Evolutionary conservation across 2,329 filamentous ascomycete species (phyloP).

Genomic region (Verticillium longisporum): DNA sequence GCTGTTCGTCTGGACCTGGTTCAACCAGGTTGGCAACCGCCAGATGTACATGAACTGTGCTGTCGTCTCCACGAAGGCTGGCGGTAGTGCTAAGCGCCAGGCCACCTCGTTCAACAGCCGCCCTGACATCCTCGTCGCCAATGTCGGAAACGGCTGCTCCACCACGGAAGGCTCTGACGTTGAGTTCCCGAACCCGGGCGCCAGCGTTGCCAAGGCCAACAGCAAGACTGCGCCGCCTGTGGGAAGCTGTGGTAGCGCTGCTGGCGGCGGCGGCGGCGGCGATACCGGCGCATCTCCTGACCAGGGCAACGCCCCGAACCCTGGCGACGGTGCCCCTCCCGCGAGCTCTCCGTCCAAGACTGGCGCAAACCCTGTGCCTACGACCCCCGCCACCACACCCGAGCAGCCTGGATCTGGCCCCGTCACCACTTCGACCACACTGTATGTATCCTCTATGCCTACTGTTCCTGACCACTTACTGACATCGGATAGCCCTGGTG

Average conservation of each 20-base stretch:
- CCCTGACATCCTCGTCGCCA: slow-evolving; percentile 66
- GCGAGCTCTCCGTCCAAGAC: background rate
- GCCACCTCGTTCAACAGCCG: slow-evolving; percentile 40
- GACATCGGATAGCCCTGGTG: slow-evolving; percentile 28
- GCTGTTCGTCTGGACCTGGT: slow-evolving; percentile 71
- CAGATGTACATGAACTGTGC: slow-evolving; percentile 90
- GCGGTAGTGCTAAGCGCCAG: slow-evolving; percentile 20
- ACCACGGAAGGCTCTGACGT: slow-evolving; percentile 53
- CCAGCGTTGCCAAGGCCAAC: slow-evolving; percentile 36
- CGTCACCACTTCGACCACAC: background rate
- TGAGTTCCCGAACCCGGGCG: slow-evolving; percentile 59
- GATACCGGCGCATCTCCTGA: slow-evolving; percentile 15
- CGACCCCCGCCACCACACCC: slow-evolving; percentile 15
- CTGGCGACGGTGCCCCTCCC: slow-evolving; percentile 1
- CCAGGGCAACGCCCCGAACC: slow-evolving; percentile 1
- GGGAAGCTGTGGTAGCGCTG: slow-evolving; percentile 23
- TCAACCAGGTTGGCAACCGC: slow-evolving; percentile 69
- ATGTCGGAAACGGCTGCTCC: slow-evolving; percentile 53
- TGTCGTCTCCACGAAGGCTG: slow-evolving; percentile 51
- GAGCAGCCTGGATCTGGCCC: background rate
- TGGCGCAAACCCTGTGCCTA: slow-evolving; percentile 7
- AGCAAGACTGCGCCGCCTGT: slow-evolving; percentile 27
- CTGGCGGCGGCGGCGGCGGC: slow-evolving; percentile 18
- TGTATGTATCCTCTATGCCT: background rate
- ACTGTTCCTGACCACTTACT: slow-evolving; percentile 7